These are phyloP conservation scores for Trichoderma afroharzianum DNA, from an alignment of 2,329 filamentous ascomycete genomes.

Conservation along the genomic window DNA sequence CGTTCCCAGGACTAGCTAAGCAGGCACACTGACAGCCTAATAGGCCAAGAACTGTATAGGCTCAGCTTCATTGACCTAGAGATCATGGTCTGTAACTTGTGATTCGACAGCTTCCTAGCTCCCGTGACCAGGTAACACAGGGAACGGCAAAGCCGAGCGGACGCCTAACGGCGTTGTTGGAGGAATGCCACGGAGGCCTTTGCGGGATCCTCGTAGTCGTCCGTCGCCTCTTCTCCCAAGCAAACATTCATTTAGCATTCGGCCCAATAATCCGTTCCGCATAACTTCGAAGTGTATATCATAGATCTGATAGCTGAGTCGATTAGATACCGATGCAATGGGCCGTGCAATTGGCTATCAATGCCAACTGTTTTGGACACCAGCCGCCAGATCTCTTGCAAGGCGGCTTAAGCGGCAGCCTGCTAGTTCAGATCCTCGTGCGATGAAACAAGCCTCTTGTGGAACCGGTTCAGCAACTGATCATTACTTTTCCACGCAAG, in stretches of 20 bases:
- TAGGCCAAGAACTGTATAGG: neutral
- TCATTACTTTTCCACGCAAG: conserved; percentile 3
- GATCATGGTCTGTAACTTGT: neutral
- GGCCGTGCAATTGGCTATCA: neutral
- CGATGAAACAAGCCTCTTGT: conserved; percentile 20
- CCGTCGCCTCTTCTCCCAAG: neutral
- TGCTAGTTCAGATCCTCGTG: conserved; percentile 12
- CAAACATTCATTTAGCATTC: neutral
- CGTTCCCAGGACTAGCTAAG: neutral
- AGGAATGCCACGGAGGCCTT: neutral
- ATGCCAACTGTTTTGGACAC: neutral
- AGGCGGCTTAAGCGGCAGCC: neutral
- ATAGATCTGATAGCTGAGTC: neutral
- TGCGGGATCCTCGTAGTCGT: neutral
- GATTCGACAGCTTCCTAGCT: conserved; percentile 1
- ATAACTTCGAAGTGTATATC: neutral
- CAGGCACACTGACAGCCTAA: neutral
- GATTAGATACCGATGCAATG: neutral
- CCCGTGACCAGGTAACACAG: neutral
- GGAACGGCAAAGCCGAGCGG: neutral
- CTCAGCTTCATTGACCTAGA: neutral
- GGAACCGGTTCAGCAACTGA: conserved; percentile 35
- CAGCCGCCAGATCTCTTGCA: conserved; percentile 2
- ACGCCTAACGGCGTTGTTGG: neutral
- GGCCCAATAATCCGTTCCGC: neutral